Base-by-base conservation (phyloP, 495 filamentous ascomycete genomes). In the Hyaloscypha variabilis region DNA sequence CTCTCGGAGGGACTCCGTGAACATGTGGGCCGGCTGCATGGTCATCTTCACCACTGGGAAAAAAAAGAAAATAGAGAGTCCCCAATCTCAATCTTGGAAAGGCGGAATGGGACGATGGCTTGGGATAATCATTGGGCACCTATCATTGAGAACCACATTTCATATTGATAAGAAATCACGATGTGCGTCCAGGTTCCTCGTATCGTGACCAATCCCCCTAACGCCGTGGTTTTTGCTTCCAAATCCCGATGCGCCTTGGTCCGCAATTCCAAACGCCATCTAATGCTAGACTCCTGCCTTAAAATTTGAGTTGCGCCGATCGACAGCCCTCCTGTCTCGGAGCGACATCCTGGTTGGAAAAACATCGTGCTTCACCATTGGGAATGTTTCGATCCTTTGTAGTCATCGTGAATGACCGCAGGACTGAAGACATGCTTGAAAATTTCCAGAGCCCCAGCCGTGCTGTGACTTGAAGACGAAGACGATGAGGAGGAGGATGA, bases 371-470 rank as follows among this genome's bases (percentile, higher is more conserved):
- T 11, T 51, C 36, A 50, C 23, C 25, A 61, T 10, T 42, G 30
- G n/a, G 23, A 50, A 63, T 49, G 28, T 30, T 21, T n/a, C 23
- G 60, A 36, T 54, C 19, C 21, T 50, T 64, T 64, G 62, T 64
- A 62, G 26, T 63, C 67, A 39, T 65, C 51, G 50, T 70, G 64
- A 28, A 71, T 66, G 6, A 49, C 42, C 3, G 67, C 46, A n/a
- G 70, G 70, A 6, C 65, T 68, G 59, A 72, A 70, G 25, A 72
- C 62, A 46, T 72, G 58, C 34, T 59, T 53, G 50, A 69, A 72
- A 17, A 63, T 66, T 4, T 72, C 70, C 8, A 72, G n/a, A 61
- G 70, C 60, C 3, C 55, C 28, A 19, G 62, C n/a, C 2, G 55
- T 46, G 17, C 39, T 61, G 21, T 17, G 29, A 10, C 36, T 58